These are phyloP conservation scores for Chaetoceros tenuissimus DNA, from an alignment of 108 stramenopile species.

Conservation along the genomic window DNA sequence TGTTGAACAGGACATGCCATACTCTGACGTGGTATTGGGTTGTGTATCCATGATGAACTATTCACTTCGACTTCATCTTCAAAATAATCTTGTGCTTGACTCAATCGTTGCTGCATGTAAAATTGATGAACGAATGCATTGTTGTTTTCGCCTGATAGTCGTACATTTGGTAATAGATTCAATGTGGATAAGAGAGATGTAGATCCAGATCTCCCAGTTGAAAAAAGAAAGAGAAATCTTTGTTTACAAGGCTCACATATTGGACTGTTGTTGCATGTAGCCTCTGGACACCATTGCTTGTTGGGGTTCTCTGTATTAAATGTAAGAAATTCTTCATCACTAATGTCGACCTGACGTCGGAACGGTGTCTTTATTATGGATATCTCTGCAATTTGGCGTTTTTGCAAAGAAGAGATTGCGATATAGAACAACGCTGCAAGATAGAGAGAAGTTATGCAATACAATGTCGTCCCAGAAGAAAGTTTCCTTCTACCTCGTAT, in stretches of 20 bases:
- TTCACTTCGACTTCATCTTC: neutral
- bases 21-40: neutral
- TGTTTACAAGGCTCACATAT: slow-evolving; percentile 7
- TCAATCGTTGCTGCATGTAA: neutral
- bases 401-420: too few species aligned
- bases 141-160: neutral
- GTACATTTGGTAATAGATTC: slow-evolving; percentile 6
- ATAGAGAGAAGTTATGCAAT: too few species aligned
- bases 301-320: neutral
- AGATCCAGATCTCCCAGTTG: slow-evolving; percentile 10
- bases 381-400: too few species aligned
- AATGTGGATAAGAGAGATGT: slow-evolving; percentile 6
- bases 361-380: too few species aligned
- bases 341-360: too few species aligned
- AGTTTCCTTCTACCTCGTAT: too few species aligned
- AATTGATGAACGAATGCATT: slow-evolving; percentile 1
- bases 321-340: too few species aligned
- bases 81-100: neutral
- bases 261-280: slow-evolving; percentile 8
- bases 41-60: neutral
- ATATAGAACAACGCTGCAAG: too few species aligned
- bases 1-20: slow-evolving; percentile 8
- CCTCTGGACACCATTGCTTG: slow-evolving; percentile 11
- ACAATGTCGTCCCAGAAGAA: too few species aligned
- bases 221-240: slow-evolving; percentile 6